Evolutionary conservation across 352 stramenopile genomes (phyloP), one percentile per base, ranked within the genome.

Genomic region (Nothophytophthora sp.): DNA sequence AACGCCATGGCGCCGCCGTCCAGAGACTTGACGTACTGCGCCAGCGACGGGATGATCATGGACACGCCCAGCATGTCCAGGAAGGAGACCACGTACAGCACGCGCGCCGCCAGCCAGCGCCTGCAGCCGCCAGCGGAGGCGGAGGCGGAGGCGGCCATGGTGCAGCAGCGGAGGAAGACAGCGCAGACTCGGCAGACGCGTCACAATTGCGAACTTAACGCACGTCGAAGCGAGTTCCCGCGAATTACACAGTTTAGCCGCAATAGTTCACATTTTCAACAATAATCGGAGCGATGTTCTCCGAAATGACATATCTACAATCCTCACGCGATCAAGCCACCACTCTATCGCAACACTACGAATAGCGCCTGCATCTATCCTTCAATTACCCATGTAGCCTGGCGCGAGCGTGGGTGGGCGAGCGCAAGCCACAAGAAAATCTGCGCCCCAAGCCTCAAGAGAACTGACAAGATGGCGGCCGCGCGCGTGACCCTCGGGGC

Each of bases 1-100:
- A 93, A 88, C 24, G 68, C 50, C 16, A 93, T 29, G 34, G 80
- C 76, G 39, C 76, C 78, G 30, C 76, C 83, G 41, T 90, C 76
- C 70, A 93, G 82, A 18, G 74, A 66, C 64, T 89, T 91, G 50
- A 91, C 61, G 57, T 90, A 89, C 37, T 84, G 82, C 22, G 80
- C 58, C 18, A 93, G 72, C 33, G 83, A 91, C 15, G 83, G 83
- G 52, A 93, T 84, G 58, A 93, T 90, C 78, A 93, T 85, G 36
- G 83, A 93, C 16, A 93, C 80, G 18, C 72, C 81, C 46, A 93
- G 43, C 52, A 93, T 81, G 60, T 93, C 83, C 37, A 93, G 62
- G 62, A 93, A 91, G 7, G 83, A 89, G 37, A 91, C 77, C 20
- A 81, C 59, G 53, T 87, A 93, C 18, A 93, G 73, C 57, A 90